These are phyloP conservation scores for Speleostelium caveatum DNA, from an alignment of 78 protist species.

Conservation along the genomic window DNA sequence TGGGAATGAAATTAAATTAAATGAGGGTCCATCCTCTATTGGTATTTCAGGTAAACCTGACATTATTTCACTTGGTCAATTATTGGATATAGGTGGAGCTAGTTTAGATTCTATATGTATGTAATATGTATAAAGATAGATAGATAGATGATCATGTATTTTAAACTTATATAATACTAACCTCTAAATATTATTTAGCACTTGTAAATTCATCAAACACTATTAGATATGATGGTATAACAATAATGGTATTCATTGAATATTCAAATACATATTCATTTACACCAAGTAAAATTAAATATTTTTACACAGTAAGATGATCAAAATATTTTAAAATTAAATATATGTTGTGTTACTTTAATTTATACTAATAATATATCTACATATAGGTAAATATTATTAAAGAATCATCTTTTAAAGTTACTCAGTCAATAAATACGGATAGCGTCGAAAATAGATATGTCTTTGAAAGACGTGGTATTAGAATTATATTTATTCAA, in stretches of 20 bases:
- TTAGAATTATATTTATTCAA: constrained; percentile 68
- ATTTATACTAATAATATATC: background rate
- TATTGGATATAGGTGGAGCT: constrained; percentile 20
- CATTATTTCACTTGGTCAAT: constrained; percentile 3
- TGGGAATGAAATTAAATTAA: constrained; percentile 18
- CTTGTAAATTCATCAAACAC: constrained; percentile 8
- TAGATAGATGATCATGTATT: background rate
- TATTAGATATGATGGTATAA: constrained; percentile 61
- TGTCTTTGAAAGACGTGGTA: constrained; percentile 58
- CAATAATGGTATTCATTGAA: constrained; percentile 32
- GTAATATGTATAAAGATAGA: background rate
- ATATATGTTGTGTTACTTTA: no score
- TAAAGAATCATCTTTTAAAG: constrained; percentile 16
- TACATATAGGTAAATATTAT: background rate
- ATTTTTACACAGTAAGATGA: constrained; percentile 6
- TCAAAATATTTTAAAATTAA: no score
- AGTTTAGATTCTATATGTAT: constrained; percentile 18
- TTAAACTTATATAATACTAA: background rate
- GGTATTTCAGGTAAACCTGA: constrained; percentile 43
- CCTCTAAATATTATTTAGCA: background rate
- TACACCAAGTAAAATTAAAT: constrained; percentile 8
- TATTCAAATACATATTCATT: constrained; percentile 58
- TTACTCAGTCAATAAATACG: constrained; percentile 16
- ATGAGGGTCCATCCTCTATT: background rate
- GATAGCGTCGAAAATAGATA: background rate